A percentile compares a stretch with the other conserved stretches of the same genome.
Evolutionary conservation across 2,329 filamentous ascomycete genomes (phyloP).

Genomic region (Penicillium sp.): DNA sequence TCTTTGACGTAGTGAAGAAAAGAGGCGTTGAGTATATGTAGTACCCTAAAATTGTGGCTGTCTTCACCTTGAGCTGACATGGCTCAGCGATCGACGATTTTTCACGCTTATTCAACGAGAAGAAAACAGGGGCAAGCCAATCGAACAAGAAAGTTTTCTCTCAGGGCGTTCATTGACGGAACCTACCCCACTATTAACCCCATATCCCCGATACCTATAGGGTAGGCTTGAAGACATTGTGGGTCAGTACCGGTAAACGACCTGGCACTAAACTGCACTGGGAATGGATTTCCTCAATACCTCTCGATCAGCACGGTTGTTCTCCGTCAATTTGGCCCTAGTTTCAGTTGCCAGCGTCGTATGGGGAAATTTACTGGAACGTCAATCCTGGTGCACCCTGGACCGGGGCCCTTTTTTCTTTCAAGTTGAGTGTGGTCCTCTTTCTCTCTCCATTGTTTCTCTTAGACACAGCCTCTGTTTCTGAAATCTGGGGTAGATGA

Average conservation of each 20-base stretch:
- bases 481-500: not conserved
- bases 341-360: constrained; percentile 1
- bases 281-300: constrained; percentile 1
- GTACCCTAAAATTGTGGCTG: not conserved
- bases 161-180: not conserved
- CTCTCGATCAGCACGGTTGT: not conserved
- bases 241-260: not conserved
- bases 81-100: not conserved
- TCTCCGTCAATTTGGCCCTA: not conserved
- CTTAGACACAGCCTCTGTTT: not conserved
- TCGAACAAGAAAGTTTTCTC: not conserved
- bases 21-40: not conserved
- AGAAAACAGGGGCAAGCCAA: not conserved
- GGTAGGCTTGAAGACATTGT: not conserved
- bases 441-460: not conserved
- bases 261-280: not conserved
- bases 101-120: not conserved
- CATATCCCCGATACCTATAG: not conserved
- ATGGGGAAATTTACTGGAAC: not conserved
- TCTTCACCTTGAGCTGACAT: not conserved
- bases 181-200: not conserved
- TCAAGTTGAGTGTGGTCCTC: not conserved
- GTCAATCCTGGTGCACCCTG: not conserved
- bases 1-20: not conserved
- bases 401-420: not conserved